These are phyloP conservation scores for Colletotrichum echinochloae DNA, from an alignment of 2,329 filamentous ascomycete species.

Conservation along the genomic window DNA sequence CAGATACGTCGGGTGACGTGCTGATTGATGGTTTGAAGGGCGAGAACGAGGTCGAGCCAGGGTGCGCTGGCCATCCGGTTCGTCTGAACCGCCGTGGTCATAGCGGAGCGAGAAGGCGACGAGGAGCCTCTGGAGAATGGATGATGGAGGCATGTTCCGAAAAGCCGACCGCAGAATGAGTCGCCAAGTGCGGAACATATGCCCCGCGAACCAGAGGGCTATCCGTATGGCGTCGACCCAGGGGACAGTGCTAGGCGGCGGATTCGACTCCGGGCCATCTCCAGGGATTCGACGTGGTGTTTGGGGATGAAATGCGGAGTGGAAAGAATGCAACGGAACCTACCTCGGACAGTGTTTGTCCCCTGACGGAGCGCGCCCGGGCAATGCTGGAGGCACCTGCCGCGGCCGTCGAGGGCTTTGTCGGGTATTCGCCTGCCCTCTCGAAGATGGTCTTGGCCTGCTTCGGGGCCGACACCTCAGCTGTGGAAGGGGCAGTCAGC, in stretches of 20 bases:
- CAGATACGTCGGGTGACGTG: background rate
- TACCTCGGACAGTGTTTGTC: conserved; percentile 29
- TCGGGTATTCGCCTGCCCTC: conserved; percentile 63
- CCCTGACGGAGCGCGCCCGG: conserved; percentile 24
- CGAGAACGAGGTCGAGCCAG: background rate
- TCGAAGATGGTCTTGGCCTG: conserved; percentile 69
- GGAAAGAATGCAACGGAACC: background rate
- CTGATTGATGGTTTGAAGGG: background rate
- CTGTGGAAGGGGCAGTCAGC: conserved; percentile 50
- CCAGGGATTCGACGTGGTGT: conserved; percentile 1
- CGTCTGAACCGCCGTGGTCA: background rate
- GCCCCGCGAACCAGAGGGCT: conserved; percentile 12
- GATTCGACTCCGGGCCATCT: conserved; percentile 18
- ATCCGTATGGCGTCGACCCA: conserved; percentile 12
- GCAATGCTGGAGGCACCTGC: conserved; percentile 52
- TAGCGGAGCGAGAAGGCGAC: conserved; percentile 10
- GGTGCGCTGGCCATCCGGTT: background rate
- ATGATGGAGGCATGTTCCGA: background rate
- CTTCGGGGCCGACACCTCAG: conserved; percentile 60
- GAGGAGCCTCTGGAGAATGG: conserved; percentile 6
- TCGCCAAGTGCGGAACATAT: conserved; percentile 8
- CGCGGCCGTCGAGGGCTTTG: conserved; percentile 52
- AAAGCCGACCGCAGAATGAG: conserved; percentile 14
- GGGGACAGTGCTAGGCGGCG: background rate
- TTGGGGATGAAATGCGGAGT: conserved; percentile 1